Base-by-base conservation (phyloP, 78 protist species). In the Dictyostelium citrinum region DNA sequence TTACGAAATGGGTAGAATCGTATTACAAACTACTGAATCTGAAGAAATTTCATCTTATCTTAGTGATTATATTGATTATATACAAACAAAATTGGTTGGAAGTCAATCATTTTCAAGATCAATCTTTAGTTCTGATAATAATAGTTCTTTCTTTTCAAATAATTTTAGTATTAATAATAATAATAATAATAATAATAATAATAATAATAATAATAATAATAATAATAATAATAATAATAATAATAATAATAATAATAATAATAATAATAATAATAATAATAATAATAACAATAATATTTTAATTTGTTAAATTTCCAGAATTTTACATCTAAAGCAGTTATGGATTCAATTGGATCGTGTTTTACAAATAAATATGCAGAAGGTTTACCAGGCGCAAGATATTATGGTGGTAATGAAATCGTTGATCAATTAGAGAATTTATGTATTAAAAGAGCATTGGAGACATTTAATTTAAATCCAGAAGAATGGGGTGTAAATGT, bases 331-430 rank as follows among this genome's bases (percentile, higher is more conserved):
- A 70, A 51, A n/a, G 99, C 99, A 5, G 99, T 99, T n/a, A 83
- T 98, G 74, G 99, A 99, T 76, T 98, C 99, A 76, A 68, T 96
- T 49, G 99, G 99, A 70, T 97, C 99, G 4, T 81, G 97, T 90
- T 90, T 99, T 80, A 98, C 99, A 78, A 99, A 99, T 98, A 99
- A 99, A 95, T 99, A 99, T 97, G 97, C 99, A 22, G 99, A 99
- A 93, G 99, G 99, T 24, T 95, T 94, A 71, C 99, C 99, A 31
- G 98, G 99, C 46, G 96, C 97, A 45, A 81, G 98, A 71, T 98
- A 96, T 67, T 99, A 99, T 88, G 99, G 99, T 24, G 99, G 99
- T 77, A 99, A 98, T 85, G 98, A 99, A 93, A 76, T 74, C 91
- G 96, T 99, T 71, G 99, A 99, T 95, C 39, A 93, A 82, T 55